Conservation (phyloP, 164 flowering plant species). For the Saururus chinensis region DNA sequence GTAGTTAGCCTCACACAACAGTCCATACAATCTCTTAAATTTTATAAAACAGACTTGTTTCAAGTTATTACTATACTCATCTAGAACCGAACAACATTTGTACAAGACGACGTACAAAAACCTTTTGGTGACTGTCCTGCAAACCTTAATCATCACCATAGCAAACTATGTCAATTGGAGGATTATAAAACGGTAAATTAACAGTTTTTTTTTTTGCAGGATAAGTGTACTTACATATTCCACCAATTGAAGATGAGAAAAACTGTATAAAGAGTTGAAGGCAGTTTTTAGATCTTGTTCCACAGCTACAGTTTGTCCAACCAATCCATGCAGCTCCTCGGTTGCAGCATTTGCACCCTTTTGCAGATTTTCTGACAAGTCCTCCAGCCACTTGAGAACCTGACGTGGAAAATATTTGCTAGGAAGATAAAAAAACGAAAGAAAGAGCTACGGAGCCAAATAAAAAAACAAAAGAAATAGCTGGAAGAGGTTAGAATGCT, state of each 20-base stretch:
- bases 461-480: too few species aligned
- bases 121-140: too few species aligned
- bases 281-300: slow-evolving; percentile 22
- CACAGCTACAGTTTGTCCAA: slow-evolving; percentile 14
- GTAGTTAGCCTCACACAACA: too few species aligned
- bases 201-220: not conserved
- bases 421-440: too few species aligned
- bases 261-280: slow-evolving; percentile 15
- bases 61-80: not conserved
- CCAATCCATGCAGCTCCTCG: slow-evolving; percentile 8
- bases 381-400: slow-evolving; percentile 22
- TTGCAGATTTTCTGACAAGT: slow-evolving; percentile 15
- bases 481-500: too few species aligned
- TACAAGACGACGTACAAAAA: not conserved
- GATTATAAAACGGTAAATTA: not conserved
- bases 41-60: too few species aligned
- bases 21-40: too few species aligned
- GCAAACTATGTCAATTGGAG: too few species aligned
- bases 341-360: slow-evolving; percentile 15
- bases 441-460: too few species aligned
- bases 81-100: not conserved
- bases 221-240: slow-evolving; percentile 12
- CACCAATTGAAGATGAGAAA: slow-evolving; percentile 6
- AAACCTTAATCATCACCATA: too few species aligned
- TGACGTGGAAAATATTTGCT: slow-evolving; percentile 5